Evolutionary conservation across 371 early-diverging fungal species (phyloP).

Genomic region (Mortierella sp.): DNA sequence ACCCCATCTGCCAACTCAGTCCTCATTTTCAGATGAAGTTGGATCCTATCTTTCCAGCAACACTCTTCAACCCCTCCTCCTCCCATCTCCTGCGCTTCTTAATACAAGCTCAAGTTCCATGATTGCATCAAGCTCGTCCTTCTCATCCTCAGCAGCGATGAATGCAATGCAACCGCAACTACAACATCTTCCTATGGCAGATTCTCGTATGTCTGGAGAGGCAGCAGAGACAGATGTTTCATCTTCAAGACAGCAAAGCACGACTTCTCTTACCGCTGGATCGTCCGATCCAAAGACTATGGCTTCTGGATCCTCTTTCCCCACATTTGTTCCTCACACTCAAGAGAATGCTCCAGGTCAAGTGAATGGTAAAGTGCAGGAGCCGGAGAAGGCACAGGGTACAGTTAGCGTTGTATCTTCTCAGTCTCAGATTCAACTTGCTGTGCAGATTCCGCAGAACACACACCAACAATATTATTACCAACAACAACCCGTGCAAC

Average conservation of each 20-base stretch:
- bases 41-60: slow-evolving; percentile 32
- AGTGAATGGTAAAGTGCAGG: background rate
- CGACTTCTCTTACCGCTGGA: background rate
- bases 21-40: slow-evolving; percentile 31
- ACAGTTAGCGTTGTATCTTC: background rate
- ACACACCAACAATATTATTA: background rate
- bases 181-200: background rate
- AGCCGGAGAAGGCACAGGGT: background rate
- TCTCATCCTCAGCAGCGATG: background rate
- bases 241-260: background rate
- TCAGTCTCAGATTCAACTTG: slow-evolving; percentile 1
- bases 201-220: background rate
- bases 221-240: no score
- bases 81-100: background rate
- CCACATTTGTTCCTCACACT: background rate
- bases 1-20: slow-evolving; percentile 8
- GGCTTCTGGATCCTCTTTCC: background rate
- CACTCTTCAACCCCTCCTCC: background rate
- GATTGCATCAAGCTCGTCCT: background rate
- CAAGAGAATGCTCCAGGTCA: background rate
- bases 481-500: background rate
- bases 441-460: slow-evolving; percentile 7
- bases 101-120: background rate
- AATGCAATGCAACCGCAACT: slow-evolving; percentile 12
- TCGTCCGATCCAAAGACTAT: background rate